Conservation (phyloP, 768 basidiomycete species). For the Panellus pusillus region DNA sequence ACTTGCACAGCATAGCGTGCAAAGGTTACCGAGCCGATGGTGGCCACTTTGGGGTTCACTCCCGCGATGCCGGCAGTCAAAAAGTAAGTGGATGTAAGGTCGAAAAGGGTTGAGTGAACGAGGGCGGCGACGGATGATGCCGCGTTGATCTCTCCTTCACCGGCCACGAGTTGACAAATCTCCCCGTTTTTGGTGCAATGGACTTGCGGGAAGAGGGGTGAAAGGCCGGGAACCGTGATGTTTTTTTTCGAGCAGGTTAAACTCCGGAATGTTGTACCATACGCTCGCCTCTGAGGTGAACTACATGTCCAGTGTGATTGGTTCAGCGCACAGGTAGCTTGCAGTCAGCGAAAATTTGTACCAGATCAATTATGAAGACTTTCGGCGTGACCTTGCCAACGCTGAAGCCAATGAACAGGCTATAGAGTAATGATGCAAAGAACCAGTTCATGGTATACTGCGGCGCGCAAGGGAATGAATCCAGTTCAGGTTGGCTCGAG, state of each 20-base stretch:
- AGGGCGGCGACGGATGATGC: constrained; percentile 19
- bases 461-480: no score
- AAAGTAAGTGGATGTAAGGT: constrained; percentile 38
- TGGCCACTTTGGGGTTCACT: constrained; percentile 36
- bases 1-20: constrained; percentile 39
- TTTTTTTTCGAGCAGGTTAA: constrained; percentile 31
- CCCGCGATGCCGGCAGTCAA: constrained; percentile 42
- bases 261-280: constrained; percentile 19
- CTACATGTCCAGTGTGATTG: background rate
- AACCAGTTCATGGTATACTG: background rate
- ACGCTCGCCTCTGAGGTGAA: constrained; percentile 5
- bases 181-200: constrained; percentile 33
- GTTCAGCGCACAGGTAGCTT: background rate
- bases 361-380: background rate
- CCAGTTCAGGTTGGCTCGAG: no score
- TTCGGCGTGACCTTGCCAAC: background rate
- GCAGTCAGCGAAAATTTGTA: background rate
- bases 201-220: constrained; percentile 35
- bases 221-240: constrained; percentile 36
- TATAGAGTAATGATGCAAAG: background rate
- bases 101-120: background rate
- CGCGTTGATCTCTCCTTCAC: constrained; percentile 44
- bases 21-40: constrained; percentile 37
- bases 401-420: background rate
- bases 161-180: constrained; percentile 37